Evolutionary conservation across 208 protist genomes (phyloP).

Genomic region (Acanthamoeba sp.): DNA sequence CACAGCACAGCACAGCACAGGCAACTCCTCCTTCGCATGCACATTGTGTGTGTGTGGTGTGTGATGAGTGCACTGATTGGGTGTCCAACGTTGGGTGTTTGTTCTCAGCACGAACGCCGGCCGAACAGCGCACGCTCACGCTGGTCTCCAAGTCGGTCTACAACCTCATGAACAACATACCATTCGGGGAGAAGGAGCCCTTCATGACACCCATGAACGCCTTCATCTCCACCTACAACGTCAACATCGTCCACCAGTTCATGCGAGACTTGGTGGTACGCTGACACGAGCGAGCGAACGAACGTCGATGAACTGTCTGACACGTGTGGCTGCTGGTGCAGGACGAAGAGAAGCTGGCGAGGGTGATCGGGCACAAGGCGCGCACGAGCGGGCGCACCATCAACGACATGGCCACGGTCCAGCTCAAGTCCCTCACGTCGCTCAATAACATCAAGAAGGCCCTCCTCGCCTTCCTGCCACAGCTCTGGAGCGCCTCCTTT

Average conservation of each 20-base stretch:
- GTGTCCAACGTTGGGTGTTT: too few species aligned
- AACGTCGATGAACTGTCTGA: not conserved
- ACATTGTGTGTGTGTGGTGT: too few species aligned
- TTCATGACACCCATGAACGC: constrained; percentile 64
- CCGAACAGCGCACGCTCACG: constrained; percentile 43
- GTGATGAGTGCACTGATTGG: too few species aligned
- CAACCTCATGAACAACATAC: constrained; percentile 49
- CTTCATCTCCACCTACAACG: constrained; percentile 37
- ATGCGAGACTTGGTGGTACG: constrained; percentile 40
- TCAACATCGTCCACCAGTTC: constrained; percentile 52
- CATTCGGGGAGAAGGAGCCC: constrained; percentile 52
- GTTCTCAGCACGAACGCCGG: not conserved
- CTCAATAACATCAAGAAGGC: constrained; percentile 58
- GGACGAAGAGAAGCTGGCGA: constrained; percentile 49
- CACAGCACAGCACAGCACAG: too few species aligned
- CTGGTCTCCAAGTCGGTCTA: constrained; percentile 42
- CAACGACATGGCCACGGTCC: constrained; percentile 21
- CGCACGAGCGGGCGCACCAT: constrained; percentile 42
- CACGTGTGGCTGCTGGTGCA: not conserved
- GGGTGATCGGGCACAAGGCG: not conserved
- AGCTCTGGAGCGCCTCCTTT: constrained; percentile 31
- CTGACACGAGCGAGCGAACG: not conserved
- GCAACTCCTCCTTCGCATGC: too few species aligned
- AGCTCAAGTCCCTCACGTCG: constrained; percentile 59
- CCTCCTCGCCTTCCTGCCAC: not conserved